Percentiles rank a stretch among this genome's conserved stretches.
These are phyloP conservation scores for Penicillium sp. DNA, from an alignment of 2,329 filamentous ascomycete genomes.

Conservation along the genomic window DNA sequence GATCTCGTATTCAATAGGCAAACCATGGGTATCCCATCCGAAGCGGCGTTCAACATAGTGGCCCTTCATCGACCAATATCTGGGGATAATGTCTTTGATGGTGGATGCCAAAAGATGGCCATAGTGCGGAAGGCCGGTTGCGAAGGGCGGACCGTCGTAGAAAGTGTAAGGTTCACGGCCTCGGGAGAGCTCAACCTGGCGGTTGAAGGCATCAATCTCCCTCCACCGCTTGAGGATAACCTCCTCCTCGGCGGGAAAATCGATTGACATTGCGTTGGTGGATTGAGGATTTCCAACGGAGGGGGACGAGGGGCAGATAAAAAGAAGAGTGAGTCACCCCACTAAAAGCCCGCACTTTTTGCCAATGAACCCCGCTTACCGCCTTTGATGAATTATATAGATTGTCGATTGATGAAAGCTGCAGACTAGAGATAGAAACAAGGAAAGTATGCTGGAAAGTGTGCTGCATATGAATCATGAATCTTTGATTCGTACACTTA, in stretches of 20 bases:
- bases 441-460: too few relatives aligned
- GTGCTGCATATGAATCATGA: background rate
- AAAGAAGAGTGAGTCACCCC: slow-evolving; percentile 26
- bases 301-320: slow-evolving; percentile 25
- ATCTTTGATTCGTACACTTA: background rate
- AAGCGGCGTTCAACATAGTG: slow-evolving; percentile 89
- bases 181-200: slow-evolving; percentile 82
- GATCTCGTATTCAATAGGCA: slow-evolving; percentile 96
- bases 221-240: slow-evolving; percentile 81
- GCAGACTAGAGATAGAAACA: background rate
- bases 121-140: slow-evolving; percentile 68
- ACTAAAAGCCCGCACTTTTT: slow-evolving; percentile 1
- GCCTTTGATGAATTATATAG: background rate
- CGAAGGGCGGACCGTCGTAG: slow-evolving; percentile 84
- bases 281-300: slow-evolving; percentile 17
- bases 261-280: slow-evolving; percentile 69
- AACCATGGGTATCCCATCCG: slow-evolving; percentile 73
- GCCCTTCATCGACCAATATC: slow-evolving; percentile 98
- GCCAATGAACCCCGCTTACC: background rate
- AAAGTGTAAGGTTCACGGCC: slow-evolving; percentile 87
- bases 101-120: slow-evolving; percentile 84
- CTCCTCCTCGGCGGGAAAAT: slow-evolving; percentile 92
- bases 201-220: slow-evolving; percentile 87
- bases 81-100: slow-evolving; percentile 94
- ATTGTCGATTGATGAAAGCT: background rate